Percentiles rank a stretch among this genome's conserved stretches.
phyloP scores from a whole-genome alignment of 129 eudicot genomes.

The Ambrosia artemisiifolia region DNA sequence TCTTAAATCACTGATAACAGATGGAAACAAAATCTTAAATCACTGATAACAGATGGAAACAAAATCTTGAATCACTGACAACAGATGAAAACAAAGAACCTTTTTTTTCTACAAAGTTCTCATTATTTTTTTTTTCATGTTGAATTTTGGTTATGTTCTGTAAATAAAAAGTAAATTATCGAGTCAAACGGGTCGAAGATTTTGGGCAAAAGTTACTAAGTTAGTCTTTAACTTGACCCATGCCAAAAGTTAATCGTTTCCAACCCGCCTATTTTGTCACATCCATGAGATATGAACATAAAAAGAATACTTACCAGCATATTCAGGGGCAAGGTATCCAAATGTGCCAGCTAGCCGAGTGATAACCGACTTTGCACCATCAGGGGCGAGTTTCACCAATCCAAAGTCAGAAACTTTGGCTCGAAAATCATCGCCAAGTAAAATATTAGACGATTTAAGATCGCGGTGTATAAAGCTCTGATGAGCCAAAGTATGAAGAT shows the following conservation, averaged over 20 bases:
- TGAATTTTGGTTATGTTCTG: not conserved
- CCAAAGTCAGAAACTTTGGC: slow-evolving; percentile 98
- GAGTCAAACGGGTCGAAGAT: not conserved
- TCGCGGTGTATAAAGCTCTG: slow-evolving; percentile 94
- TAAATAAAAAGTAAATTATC: not conserved
- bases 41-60: slow-evolving; percentile 38
- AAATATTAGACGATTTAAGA: slow-evolving; percentile 86
- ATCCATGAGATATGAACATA: not conserved
- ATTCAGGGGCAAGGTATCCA: slow-evolving; percentile 97
- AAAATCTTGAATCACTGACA: slow-evolving; percentile 43
- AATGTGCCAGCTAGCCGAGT: slow-evolving; percentile 95
- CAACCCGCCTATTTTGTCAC: too few species aligned
- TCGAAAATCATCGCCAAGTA: slow-evolving; percentile 90
- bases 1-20: slow-evolving; percentile 43
- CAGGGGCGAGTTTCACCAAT: slow-evolving; percentile 93
- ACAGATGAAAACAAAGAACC: not conserved
- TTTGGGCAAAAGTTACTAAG: too few species aligned
- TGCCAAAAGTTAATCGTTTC: too few species aligned
- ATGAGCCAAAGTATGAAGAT: slow-evolving; percentile 84
- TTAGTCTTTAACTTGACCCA: too few species aligned
- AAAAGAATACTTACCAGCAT: slow-evolving; percentile 72
- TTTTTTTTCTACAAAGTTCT: not conserved
- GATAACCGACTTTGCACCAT: slow-evolving; percentile 76
- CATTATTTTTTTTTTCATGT: not conserved
- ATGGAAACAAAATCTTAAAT: not conserved